Conservation (phyloP, 2,329 filamentous ascomycete genomes). For the Pestalotiopsis sp. region DNA sequence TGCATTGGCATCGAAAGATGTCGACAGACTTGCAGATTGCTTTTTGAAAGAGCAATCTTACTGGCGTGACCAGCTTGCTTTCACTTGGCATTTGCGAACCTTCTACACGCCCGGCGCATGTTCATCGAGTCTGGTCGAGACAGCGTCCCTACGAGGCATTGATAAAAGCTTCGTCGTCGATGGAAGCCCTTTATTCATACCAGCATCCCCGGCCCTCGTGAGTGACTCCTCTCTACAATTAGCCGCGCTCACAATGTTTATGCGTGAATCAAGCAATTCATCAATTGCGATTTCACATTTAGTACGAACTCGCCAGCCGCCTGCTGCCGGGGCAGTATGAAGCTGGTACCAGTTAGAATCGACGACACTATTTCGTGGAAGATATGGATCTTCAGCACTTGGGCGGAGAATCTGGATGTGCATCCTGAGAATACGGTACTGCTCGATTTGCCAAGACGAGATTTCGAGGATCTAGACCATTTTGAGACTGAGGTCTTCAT, state of each 20-base stretch:
- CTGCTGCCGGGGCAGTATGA: constrained; percentile 29
- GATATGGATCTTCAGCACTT: constrained; percentile 34
- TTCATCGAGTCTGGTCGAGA: constrained; percentile 23
- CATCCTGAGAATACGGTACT: constrained; percentile 28
- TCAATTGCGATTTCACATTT: constrained; percentile 32
- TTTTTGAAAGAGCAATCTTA: constrained; percentile 34
- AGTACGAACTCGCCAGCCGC: constrained; percentile 29
- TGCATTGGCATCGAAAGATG: constrained; percentile 21
- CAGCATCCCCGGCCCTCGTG: constrained; percentile 16
- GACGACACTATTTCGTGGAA: constrained; percentile 26
- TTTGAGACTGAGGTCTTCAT: constrained; percentile 34
- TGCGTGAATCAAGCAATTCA: constrained; percentile 25
- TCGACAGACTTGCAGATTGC: constrained; percentile 21
- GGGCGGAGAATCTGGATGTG: constrained; percentile 22
- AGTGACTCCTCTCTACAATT: not conserved
- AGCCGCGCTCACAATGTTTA: not conserved
- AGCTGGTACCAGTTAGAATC: constrained; percentile 26
- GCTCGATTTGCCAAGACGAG: constrained; percentile 20
- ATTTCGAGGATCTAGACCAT: constrained; percentile 14
- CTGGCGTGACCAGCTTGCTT: constrained; percentile 37
- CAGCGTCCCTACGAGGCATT: constrained; percentile 17
- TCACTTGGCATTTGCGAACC: constrained; percentile 38
- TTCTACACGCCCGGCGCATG: constrained; percentile 24
- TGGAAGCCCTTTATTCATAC: constrained; percentile 16
- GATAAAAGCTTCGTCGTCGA: constrained; percentile 17